Percentiles rank a stretch among this genome's conserved stretches.
These are phyloP conservation scores for Starmerella sirachaensis DNA, from an alignment of 805 yeast genomes.

Conservation along the genomic window DNA sequence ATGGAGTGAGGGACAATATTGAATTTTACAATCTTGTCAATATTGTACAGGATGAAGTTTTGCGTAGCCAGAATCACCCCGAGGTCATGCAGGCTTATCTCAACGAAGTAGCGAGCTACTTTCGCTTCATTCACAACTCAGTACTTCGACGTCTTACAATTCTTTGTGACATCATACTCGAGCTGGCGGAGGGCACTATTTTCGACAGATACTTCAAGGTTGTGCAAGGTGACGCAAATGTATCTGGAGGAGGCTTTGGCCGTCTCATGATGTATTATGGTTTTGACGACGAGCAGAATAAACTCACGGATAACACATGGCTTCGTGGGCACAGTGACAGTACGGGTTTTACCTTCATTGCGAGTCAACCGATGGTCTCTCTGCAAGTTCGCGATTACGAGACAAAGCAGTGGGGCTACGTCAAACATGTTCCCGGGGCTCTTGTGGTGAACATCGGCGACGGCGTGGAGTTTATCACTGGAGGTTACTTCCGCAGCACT, in stretches of 20 bases:
- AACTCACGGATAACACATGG: conserved; percentile 33
- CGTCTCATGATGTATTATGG: conserved; percentile 33
- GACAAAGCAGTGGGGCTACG: conserved; percentile 31
- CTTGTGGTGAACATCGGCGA: conserved; percentile 35
- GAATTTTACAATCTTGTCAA: conserved; percentile 36
- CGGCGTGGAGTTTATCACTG: conserved; percentile 34
- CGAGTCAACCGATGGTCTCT: conserved; percentile 33
- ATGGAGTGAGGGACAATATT: conserved; percentile 36
- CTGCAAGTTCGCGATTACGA: conserved; percentile 32
- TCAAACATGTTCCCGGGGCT: conserved; percentile 30
- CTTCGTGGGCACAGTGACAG: conserved; percentile 40
- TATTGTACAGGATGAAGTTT: conserved; percentile 31
- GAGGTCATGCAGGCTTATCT: conserved; percentile 32
- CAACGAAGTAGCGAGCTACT: conserved; percentile 33
- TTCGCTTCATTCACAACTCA: conserved; percentile 30
- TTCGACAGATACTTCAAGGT: conserved; percentile 32
- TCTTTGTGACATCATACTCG: conserved; percentile 36
- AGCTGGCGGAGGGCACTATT: conserved; percentile 37
- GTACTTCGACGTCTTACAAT: conserved; percentile 31
- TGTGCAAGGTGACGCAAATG: conserved; percentile 26
- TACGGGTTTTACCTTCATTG: conserved; percentile 33
- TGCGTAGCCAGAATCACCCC: conserved; percentile 29
- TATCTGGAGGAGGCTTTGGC: conserved; percentile 34
- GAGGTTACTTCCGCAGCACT: conserved; percentile 37
- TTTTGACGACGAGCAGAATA: conserved; percentile 25